Base-by-base conservation (phyloP, 352 stramenopile genomes). In the Globisporangium okanoganense region DNA sequence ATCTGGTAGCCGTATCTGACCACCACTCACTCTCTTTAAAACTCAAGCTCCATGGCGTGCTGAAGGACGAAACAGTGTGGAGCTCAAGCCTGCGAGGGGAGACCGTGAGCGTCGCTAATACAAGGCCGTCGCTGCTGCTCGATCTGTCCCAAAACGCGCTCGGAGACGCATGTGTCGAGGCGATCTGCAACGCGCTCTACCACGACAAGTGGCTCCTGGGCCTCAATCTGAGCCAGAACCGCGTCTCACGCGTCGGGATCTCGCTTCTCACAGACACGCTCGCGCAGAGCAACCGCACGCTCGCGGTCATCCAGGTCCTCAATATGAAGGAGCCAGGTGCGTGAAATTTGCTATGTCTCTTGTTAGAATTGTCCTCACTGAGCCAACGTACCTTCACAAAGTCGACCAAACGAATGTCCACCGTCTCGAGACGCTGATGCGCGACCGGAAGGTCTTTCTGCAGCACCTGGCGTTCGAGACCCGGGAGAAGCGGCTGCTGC, bases 201-300 rank as follows among this genome's bases (percentile, higher is more conserved):
- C 77, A 85, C 58, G 77, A 89, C 65, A 89, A 87, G 56, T 89
- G 79, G 79, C 25, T 87, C 8, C 53, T 89, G 5, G 77, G 77
- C 5, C 43, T 87, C 22, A 85, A 85, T 29, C 51, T 89, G 20
- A 73, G 61, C 29, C 56, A 64, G 12, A 89, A 89, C 22, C 29
- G 55, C 2, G n/a, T 87, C 22, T 73, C 77, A 31, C 47, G 67
- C 3, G 38, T 58, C 40, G 72, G 71, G n/a, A 64, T 70, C 1
- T 45, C 57, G 13, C 31, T 65, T n/a, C 58, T 84, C 7, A 58
- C 66, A 10, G 61, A 79, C 41, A 84, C 73, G 18, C 59, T 89
- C 27, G 18, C 51, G 6, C 69, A 78, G 6, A 75, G 40, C 50
- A 89, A 89, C 24, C 65, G 59, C 0, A 87, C 79, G 0, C 51